A percentile compares a stretch with the other conserved stretches of the same genome.
These are phyloP conservation scores for bread wheat (Triticum aestivum) DNA, from an alignment of 176 grass and related monocot genomes.

Conservation along the genomic window IWGSC_CS_RefSeq_v2.1 NC_057809.1:528282461-528282960, in stretches of 20 bases:
- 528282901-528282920: constrained; percentile 71
- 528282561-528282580: constrained; percentile 98
- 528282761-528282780: constrained; percentile 60
- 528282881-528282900: constrained; percentile 81
- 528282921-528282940: constrained; percentile 95
- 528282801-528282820: constrained; percentile 65
- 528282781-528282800: constrained; percentile 78
- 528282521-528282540: constrained; percentile 97
- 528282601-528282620: constrained; percentile 91
- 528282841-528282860: constrained; percentile 90
- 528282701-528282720: constrained; percentile 85
- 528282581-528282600: constrained; percentile 88
- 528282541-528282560: constrained; percentile 81
- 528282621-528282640: constrained; percentile 94
- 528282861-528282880: constrained; percentile 87
- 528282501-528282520: constrained; percentile 86
- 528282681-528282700: constrained; percentile 85
- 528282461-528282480: constrained; percentile 95
- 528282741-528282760: constrained; percentile 53
- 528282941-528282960: constrained; percentile 96
- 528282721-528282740: constrained; percentile 57
- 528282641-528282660: constrained; percentile 93
- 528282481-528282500: constrained; percentile 96
- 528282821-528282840: constrained; percentile 61
- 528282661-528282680: constrained; percentile 97